A percentile compares a stretch with the other conserved stretches of the same genome.
Evolutionary conservation across 257 asterid genomes (phyloP).

Genomic region (Echites panduratus): DNA sequence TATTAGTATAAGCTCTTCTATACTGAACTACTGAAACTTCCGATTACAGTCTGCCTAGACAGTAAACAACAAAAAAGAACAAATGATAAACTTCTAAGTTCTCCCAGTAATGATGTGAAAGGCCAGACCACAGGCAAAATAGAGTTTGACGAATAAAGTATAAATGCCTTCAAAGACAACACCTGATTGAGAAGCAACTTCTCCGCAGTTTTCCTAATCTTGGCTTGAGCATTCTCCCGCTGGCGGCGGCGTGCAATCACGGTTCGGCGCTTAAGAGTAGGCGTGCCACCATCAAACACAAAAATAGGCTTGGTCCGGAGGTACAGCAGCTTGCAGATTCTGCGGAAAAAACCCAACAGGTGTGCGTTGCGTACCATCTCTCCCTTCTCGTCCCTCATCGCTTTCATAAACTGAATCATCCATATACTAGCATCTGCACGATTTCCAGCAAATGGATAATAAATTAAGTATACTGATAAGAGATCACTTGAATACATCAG

Average conservation of each 20-base stretch:
- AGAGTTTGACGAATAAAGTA: background rate
- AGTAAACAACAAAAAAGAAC: background rate
- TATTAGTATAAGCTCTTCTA: background rate
- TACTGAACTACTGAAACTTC: background rate
- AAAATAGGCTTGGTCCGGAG: constrained; percentile 91
- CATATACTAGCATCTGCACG: constrained; percentile 89
- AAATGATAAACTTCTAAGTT: background rate
- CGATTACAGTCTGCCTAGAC: background rate
- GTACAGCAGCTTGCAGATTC: constrained; percentile 87
- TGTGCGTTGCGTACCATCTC: constrained; percentile 96
- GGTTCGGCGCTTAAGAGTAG: constrained; percentile 90
- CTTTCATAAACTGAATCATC: constrained; percentile 98
- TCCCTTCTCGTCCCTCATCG: constrained; percentile 96
- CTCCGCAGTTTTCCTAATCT: constrained; percentile 95
- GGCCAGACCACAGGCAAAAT: background rate
- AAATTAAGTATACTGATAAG: background rate
- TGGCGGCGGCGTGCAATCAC: constrained; percentile 94
- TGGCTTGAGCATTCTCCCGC: constrained; percentile 95
- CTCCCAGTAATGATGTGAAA: background rate
- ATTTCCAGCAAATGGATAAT: constrained; percentile 7
- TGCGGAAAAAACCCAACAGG: constrained; percentile 80
- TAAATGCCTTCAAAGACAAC: constrained; percentile 10
- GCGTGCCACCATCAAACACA: constrained; percentile 95
- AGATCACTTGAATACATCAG: background rate
- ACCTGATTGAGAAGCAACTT: constrained; percentile 91